Evolutionary conservation across 306 rosid genomes (phyloP).

Genomic region (Myrica gale): DNA sequence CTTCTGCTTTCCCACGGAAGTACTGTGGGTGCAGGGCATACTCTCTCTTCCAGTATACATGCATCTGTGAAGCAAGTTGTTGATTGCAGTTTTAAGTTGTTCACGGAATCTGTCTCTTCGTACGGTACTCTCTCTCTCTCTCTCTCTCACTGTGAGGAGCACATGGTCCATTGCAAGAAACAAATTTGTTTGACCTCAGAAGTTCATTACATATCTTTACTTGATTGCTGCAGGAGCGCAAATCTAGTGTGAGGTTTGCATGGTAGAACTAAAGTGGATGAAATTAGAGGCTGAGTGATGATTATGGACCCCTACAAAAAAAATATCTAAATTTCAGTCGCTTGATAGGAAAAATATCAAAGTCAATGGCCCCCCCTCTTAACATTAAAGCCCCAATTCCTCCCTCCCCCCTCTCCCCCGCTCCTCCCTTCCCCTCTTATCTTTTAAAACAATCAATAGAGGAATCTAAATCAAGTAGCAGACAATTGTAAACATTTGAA

Average conservation of each 20-base stretch:
- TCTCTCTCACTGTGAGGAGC: background rate
- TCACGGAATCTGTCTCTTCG: slow-evolving; percentile 59
- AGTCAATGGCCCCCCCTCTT: background rate
- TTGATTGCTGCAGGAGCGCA: background rate
- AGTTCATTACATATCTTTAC: background rate
- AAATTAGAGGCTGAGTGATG: background rate
- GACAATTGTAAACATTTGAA: background rate
- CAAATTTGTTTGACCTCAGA: background rate
- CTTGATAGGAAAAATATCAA: too few relatives aligned
- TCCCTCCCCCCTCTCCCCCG: too few relatives aligned
- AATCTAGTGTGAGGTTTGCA: background rate
- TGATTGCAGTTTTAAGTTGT: slow-evolving; percentile 71
- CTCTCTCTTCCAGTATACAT: slow-evolving; percentile 57
- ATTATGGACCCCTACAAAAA: background rate
- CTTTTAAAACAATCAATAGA: background rate
- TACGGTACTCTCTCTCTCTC: slow-evolving; percentile 50
- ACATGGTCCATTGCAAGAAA: background rate
- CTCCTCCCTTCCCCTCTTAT: too few relatives aligned
- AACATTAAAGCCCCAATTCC: background rate
- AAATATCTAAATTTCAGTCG: too few relatives aligned
- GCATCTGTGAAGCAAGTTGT: slow-evolving; percentile 68
- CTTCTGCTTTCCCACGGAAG: slow-evolving; percentile 80
- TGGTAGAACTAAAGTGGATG: background rate
- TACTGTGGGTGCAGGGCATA: slow-evolving; percentile 71
- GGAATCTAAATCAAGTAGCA: background rate